Evolutionary conservation across 495 filamentous ascomycete genomes (phyloP).

Genomic region (Xylaria scruposa): DNA sequence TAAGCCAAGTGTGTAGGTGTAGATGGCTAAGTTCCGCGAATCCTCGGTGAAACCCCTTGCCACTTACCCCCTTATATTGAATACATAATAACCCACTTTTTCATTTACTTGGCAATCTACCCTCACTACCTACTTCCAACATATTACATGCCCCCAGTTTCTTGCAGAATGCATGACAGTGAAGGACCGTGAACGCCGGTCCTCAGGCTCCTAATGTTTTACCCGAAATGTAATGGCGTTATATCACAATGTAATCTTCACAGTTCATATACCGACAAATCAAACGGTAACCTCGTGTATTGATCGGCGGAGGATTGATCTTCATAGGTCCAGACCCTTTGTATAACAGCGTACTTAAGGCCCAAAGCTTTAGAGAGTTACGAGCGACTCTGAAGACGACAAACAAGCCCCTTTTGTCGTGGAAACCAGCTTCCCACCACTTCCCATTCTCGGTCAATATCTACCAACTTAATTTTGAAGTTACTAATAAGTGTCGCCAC

Average conservation of each 20-base stretch:
- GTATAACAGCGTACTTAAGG: not conserved
- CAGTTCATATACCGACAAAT: not conserved
- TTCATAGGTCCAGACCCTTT: not conserved
- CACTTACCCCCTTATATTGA: too few species aligned
- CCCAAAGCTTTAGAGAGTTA: not conserved
- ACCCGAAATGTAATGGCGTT: not conserved
- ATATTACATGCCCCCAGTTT: too few species aligned
- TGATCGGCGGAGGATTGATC: not conserved
- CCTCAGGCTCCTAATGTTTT: not conserved
- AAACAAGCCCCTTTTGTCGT: constrained; percentile 37
- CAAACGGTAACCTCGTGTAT: not conserved
- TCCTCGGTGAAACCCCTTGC: too few species aligned
- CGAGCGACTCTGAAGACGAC: not conserved
- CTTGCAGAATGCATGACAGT: too few species aligned
- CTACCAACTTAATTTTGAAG: constrained; percentile 45
- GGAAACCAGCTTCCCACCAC: constrained; percentile 49
- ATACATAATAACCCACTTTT: too few species aligned
- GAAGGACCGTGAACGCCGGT: too few species aligned
- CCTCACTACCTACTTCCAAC: too few species aligned
- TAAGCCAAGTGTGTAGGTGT: too few species aligned
- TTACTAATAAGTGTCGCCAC: constrained; percentile 43
- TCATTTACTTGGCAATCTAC: too few species aligned
- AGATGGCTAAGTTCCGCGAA: too few species aligned
- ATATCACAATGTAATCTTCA: not conserved
- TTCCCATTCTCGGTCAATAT: constrained; percentile 46